Percentiles rank a stretch among this genome's conserved stretches.
These are phyloP conservation scores for Strobilomyces confusus DNA, from an alignment of 768 basidiomycete species.

Conservation along the genomic window DNA sequence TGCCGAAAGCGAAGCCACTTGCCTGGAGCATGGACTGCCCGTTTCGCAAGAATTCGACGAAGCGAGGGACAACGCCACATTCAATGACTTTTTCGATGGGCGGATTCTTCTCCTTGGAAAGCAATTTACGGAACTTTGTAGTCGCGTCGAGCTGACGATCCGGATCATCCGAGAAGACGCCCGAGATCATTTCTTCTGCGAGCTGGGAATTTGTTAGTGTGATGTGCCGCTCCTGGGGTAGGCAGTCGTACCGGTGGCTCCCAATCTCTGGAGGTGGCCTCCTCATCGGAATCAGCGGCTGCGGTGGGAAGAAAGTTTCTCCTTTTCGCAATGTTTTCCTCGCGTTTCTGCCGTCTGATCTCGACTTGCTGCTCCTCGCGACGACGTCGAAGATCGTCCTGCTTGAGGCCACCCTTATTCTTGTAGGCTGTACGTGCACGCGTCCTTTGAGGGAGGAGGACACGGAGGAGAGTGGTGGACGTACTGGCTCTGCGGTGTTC, in stretches of 20 bases:
- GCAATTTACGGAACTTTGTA: constrained; percentile 95
- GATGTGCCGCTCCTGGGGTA: constrained; percentile 8
- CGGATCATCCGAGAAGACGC: constrained; percentile 87
- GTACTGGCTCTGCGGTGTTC: constrained; percentile 72
- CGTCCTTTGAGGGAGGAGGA: constrained; percentile 32
- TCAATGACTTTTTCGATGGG: constrained; percentile 98
- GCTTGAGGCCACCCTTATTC: constrained; percentile 84
- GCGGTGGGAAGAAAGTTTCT: constrained; percentile 83
- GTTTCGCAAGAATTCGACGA: constrained; percentile 87
- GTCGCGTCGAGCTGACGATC: constrained; percentile 96
- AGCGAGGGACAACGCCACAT: constrained; percentile 94
- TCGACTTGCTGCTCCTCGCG: constrained; percentile 99
- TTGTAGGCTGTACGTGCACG: constrained; percentile 69
- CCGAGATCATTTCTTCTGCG: constrained; percentile 88
- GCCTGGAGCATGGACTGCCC: constrained; percentile 86
- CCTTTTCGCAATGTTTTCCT: constrained; percentile 98
- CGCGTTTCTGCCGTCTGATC: constrained; percentile 96
- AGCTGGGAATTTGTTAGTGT: constrained; percentile 42
- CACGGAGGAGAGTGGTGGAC: constrained; percentile 16
- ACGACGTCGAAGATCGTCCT: constrained; percentile 91
- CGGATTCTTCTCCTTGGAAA: constrained; percentile 99
- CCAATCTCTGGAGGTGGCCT: constrained; percentile 64
- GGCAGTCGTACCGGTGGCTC: constrained; percentile 60
- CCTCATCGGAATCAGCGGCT: constrained; percentile 87
- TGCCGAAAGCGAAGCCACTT: constrained; percentile 16